These are phyloP conservation scores for Stereocaulon alpinum DNA, from an alignment of 495 filamentous ascomycete genomes.

Conservation along the genomic window DNA sequence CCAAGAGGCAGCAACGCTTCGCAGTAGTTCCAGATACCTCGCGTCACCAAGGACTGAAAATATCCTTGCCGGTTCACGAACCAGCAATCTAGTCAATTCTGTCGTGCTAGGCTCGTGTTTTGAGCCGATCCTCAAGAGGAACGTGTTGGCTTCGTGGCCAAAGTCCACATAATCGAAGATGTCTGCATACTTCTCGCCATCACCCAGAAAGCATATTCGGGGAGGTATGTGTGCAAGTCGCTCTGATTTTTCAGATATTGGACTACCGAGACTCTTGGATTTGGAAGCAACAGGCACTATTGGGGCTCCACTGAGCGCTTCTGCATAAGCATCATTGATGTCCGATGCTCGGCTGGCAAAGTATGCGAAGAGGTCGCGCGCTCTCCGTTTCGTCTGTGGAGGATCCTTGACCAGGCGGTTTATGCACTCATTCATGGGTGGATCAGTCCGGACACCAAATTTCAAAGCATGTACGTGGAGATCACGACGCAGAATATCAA, in stretches of 20 bases:
- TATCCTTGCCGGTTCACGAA: conserved; percentile 66
- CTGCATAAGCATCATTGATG: conserved; percentile 48
- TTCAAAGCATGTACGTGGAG: conserved; percentile 67
- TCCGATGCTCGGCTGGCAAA: conserved; percentile 67
- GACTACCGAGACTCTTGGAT: conserved; percentile 21
- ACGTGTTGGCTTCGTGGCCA: conserved; percentile 73
- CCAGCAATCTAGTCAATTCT: conserved; percentile 72
- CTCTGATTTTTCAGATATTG: conserved; percentile 27
- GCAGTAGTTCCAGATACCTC: conserved; percentile 73
- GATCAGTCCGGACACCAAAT: conserved; percentile 73
- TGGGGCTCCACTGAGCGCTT: conserved; percentile 46
- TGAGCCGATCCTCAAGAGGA: conserved; percentile 76
- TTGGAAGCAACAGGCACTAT: conserved; percentile 59
- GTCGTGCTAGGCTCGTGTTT: conserved; percentile 78
- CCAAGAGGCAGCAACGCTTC: conserved; percentile 62
- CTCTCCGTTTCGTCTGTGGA: conserved; percentile 51
- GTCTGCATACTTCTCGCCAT: conserved; percentile 62
- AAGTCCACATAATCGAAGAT: conserved; percentile 98
- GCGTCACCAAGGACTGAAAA: conserved; percentile 65
- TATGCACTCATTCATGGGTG: conserved; percentile 64
- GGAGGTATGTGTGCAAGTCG: conserved; percentile 47
- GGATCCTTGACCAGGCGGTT: conserved; percentile 58
- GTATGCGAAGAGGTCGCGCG: conserved; percentile 66
- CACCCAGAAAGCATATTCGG: conserved; percentile 63
- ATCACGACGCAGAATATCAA: conserved; percentile 60